Conservation (phyloP, 2,329 filamentous ascomycete species). For the Neofusicoccum sp. region DNA sequence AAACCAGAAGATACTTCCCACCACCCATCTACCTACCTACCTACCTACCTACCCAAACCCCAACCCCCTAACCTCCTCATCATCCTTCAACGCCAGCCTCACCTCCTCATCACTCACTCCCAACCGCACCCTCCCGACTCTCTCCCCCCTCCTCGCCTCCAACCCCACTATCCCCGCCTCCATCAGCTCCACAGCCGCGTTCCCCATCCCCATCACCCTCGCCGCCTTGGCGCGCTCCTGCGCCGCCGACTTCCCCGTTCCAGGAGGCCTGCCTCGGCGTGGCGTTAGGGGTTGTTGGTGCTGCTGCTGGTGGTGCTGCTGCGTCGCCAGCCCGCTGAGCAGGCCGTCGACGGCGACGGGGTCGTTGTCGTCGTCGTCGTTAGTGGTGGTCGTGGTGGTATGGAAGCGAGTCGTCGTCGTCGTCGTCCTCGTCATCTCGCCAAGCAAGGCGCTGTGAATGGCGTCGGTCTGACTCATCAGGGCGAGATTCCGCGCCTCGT, state of each 20-base stretch:
- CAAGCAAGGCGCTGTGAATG: constrained; percentile 61
- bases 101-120: constrained; percentile 90
- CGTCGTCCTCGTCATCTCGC: constrained; percentile 25
- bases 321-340: constrained; percentile 11
- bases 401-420: not conserved
- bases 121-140: constrained; percentile 82
- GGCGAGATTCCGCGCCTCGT: constrained; percentile 74
- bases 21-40: not conserved
- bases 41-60: constrained; percentile 51
- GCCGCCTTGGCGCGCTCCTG: constrained; percentile 39
- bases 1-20: too few species aligned
- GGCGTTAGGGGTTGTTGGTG: not conserved
- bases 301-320: too few species aligned
- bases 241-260: constrained; percentile 27
- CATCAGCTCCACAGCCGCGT: constrained; percentile 76
- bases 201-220: constrained; percentile 61
- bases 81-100: constrained; percentile 80
- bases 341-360: constrained; percentile 20
- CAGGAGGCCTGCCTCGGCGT: constrained; percentile 26
- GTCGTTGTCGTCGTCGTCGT: constrained; percentile 26
- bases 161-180: constrained; percentile 85
- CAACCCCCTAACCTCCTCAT: constrained; percentile 79
- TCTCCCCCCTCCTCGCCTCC: constrained; percentile 73
- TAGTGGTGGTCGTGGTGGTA: too few species aligned
- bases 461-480: constrained; percentile 59